A percentile compares a stretch with the other conserved stretches of the same genome.
phyloP scores from a whole-genome alignment of 345 rosid genomes.

The Clarkia xantiana region DNA sequence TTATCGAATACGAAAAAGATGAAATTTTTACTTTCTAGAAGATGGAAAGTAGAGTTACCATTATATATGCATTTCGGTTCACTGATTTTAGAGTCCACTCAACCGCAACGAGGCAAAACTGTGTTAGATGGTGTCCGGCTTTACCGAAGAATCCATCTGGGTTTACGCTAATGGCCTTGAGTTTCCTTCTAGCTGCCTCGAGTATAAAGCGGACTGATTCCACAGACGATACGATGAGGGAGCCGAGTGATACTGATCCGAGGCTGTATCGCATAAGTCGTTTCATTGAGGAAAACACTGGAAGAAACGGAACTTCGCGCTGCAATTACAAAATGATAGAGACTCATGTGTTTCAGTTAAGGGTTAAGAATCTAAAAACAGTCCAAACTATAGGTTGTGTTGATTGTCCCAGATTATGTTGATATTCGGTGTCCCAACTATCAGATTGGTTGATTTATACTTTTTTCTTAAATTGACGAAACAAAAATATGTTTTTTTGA shows the following conservation, averaged over 20 bases:
- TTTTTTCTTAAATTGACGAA: no score
- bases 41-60: constrained; percentile 32
- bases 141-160: constrained; percentile 59
- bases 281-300: constrained; percentile 91
- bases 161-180: constrained; percentile 36
- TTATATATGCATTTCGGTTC: constrained; percentile 92
- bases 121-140: constrained; percentile 39
- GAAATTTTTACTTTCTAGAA: not conserved
- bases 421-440: no score
- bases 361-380: no score
- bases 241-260: constrained; percentile 92
- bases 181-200: constrained; percentile 67
- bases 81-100: constrained; percentile 81
- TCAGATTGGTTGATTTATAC: no score
- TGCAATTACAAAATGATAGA: constrained; percentile 24
- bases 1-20: not conserved
- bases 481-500: no score
- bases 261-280: constrained; percentile 70
- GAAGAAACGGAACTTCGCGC: constrained; percentile 89
- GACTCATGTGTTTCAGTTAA: constrained; percentile 4
- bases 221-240: constrained; percentile 72
- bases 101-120: constrained; percentile 39
- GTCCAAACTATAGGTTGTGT: no score
- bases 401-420: no score
- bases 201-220: constrained; percentile 86